These are phyloP conservation scores for Suillus lakei DNA, from an alignment of 768 basidiomycete genomes.

Conservation along the genomic window DNA sequence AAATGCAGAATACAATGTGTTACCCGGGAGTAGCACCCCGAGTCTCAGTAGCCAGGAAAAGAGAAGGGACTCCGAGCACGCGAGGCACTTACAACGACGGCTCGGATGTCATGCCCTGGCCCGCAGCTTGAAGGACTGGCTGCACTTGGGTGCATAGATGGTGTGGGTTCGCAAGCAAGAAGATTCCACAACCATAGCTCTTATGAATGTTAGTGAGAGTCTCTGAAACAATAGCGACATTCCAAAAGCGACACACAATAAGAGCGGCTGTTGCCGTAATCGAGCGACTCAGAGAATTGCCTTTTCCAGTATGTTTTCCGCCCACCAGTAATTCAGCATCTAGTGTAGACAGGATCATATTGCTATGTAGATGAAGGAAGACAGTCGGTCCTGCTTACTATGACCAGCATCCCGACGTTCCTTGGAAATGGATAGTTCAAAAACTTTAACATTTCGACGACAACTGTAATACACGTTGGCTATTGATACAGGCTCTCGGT, in stretches of 20 bases:
- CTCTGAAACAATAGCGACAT: conserved; percentile 37
- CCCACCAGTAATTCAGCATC: background rate
- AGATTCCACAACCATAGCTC: background rate
- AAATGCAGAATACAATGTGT: conserved; percentile 28
- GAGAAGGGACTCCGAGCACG: background rate
- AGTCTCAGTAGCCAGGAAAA: background rate
- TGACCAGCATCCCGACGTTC: background rate
- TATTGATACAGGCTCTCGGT: background rate
- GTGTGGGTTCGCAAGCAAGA: conserved; percentile 18
- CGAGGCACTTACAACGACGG: background rate
- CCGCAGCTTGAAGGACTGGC: background rate
- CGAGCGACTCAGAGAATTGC: background rate
- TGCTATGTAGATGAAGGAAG: background rate
- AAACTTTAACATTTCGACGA: background rate
- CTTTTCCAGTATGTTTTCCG: conserved; percentile 1
- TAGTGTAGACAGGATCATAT: background rate
- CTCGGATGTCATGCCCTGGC: background rate
- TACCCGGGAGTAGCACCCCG: conserved; percentile 11
- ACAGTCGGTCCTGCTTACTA: too few relatives aligned
- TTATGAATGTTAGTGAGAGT: conserved; percentile 15
- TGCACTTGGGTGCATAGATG: conserved; percentile 2
- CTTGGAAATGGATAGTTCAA: background rate
- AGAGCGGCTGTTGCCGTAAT: conserved; percentile 15
- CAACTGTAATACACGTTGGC: background rate
- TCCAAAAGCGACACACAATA: conserved; percentile 15